Evolutionary conservation across 192 early-diverging fungal species (phyloP), one percentile per base, ranked within the genome.

Genomic region (Coemansia sp.): DNA sequence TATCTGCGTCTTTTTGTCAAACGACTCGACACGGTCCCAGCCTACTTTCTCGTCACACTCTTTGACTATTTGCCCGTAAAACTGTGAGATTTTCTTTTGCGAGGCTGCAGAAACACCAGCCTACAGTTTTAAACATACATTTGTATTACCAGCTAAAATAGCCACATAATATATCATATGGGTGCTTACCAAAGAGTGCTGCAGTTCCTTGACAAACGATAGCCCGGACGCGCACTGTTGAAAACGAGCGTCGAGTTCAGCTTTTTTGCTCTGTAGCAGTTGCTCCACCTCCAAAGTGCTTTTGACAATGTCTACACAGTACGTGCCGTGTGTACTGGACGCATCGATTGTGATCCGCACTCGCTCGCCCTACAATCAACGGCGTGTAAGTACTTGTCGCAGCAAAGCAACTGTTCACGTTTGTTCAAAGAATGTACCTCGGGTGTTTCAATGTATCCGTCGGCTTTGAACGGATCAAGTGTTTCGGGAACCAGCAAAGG

Each of bases 171-270:
- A 54, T 35, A 17, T 8, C 21, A 43, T 25, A 49, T 57, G 22
- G 14, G 21, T 11, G 48, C 68, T 68, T 74, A 80, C 77, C 65
- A 80, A 31, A 1, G 68, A 51, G 51, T 80, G 50, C 21, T 67
- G 65, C 37, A 80, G 43, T 27, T 80, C 77, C n/a, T 57, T 61
- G 31, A 71, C 68, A 74, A 80, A 80, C 2, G 77, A 68, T 27
- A 80, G 27, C 2, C 68, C 62, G 3, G 65, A 67, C 23, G 77
- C 68, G 22, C 77, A 80, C 27, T 80, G 77, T n/a, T 51, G 67
- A 37, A 74, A 74, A 16, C 77, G 62, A 3, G 21, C 41, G 61
- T 74, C 53, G 27, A 80, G 57, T 3, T 71, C 68, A 1, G 55
- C 19, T n/a, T 35, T 45, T 23, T 62, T 71, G 26, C 53, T 55